Base-by-base conservation (phyloP, 495 filamentous ascomycete genomes). In the Saxophila tyrrhenica region DNA sequence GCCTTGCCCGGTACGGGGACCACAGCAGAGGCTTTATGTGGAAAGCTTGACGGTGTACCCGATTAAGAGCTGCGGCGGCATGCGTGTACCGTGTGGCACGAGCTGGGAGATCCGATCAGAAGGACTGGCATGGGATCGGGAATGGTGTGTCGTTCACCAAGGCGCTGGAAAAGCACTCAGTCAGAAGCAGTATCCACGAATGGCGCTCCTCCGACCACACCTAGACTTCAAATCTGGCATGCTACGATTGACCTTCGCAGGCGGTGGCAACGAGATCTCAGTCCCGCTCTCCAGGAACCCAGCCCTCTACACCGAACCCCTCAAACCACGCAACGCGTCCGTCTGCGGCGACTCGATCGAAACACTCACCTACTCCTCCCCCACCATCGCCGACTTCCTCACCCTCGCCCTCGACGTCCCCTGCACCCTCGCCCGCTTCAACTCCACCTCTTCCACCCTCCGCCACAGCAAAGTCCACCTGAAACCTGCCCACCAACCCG, bases 141-240 rank as follows among this genome's bases (percentile, higher is more conserved):
- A 96, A 69, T 96, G 90, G 90, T 94, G 88, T 64, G 68, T 96
- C 16, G 77, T 96, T 16, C 88, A 94, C 64, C 79, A 83, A 62
- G 85, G 87, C 9, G 89, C 87, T 1, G 82, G 82, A 0, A 78
- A 78, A 45, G 86, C 82, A 0, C 68, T 96, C 47, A 90, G 76
- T 57, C 88, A 94, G 65, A 95, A 95, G 68, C 73, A 78, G 52
- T 81, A 94, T 62, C 86, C 87, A 1, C 75, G 73, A 17, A 94
- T 96, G 89, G 82, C 86, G 3, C 75, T 94, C 11, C 76, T 96
- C 39, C 73, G 77, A 38, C 87, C 90, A 2, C 63, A 50, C 0
- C 69, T 95, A 19, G 84, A 94, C 56, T 75, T 92, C 42, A 68
- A 75, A 0, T 49, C 72, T 51, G 76, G 82, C 58, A 49, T 81